These are phyloP conservation scores for Marasmius fiardii DNA, from an alignment of 1,284 basidiomycete genomes.

Conservation along the genomic window DNA sequence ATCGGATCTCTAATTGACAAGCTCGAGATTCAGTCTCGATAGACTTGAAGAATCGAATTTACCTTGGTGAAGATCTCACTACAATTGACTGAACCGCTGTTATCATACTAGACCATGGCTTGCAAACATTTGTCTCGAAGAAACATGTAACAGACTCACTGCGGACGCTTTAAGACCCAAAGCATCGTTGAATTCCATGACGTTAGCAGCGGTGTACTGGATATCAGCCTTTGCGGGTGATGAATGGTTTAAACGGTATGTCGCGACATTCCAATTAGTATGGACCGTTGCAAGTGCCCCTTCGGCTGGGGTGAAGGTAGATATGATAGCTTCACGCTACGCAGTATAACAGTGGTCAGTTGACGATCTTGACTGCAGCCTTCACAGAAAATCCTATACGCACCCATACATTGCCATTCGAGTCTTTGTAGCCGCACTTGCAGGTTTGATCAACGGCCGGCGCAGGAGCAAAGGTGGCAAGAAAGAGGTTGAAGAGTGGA, in stretches of 20 bases:
- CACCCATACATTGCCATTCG: slow-evolving; percentile 13
- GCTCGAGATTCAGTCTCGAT: too few relatives aligned
- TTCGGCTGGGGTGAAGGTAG: slow-evolving; percentile 13
- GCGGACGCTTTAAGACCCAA: slow-evolving; percentile 16
- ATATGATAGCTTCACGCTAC: slow-evolving; percentile 16
- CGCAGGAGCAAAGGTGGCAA: background rate
- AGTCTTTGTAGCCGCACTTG: slow-evolving; percentile 13
- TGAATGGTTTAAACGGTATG: slow-evolving; percentile 11
- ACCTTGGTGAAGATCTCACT: slow-evolving; percentile 17
- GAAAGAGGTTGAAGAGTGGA: background rate
- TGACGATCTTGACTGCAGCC: too few relatives aligned
- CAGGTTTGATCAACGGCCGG: slow-evolving; percentile 10
- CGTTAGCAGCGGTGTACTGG: slow-evolving; percentile 14
- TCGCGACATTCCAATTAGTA: slow-evolving; percentile 14
- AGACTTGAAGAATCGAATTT: too few relatives aligned
- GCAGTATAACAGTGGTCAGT: background rate
- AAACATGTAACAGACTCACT: too few relatives aligned
- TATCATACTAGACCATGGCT: slow-evolving; percentile 6
- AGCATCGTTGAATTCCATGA: slow-evolving; percentile 12
- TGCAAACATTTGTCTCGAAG: too few relatives aligned
- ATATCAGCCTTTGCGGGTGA: slow-evolving; percentile 12
- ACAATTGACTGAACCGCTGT: slow-evolving; percentile 11
- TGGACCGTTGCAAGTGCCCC: slow-evolving; percentile 15
- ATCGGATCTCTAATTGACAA: slow-evolving; percentile 8
- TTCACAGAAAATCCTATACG: background rate